phyloP scores from a whole-genome alignment of 768 basidiomycete species.

The Hericium coralloides region DNA sequence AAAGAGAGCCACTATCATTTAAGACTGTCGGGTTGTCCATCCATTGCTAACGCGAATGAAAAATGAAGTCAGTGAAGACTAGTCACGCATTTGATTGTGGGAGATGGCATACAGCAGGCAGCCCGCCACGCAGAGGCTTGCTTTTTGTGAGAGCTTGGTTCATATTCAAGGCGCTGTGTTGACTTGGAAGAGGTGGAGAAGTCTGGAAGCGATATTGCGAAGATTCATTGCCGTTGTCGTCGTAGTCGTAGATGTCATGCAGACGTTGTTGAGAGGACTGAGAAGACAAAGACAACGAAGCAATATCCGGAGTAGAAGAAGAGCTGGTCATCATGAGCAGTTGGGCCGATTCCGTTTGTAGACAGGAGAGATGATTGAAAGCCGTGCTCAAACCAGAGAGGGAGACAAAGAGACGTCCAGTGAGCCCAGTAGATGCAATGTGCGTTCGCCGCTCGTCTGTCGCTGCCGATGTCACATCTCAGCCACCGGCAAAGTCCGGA shows the following conservation, averaged over 20 bases:
- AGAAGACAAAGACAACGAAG: slow-evolving; percentile 63
- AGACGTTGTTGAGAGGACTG: slow-evolving; percentile 63
- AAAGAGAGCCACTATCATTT: slow-evolving; percentile 72
- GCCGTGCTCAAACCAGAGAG: no score
- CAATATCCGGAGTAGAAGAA: slow-evolving; percentile 65
- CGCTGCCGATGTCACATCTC: no score
- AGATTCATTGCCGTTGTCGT: slow-evolving; percentile 47
- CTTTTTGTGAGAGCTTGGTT: slow-evolving; percentile 66
- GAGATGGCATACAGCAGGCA: slow-evolving; percentile 54
- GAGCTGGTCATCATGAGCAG: slow-evolving; percentile 60
- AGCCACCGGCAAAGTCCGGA: no score
- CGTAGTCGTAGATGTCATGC: slow-evolving; percentile 83
- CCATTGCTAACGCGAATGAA: slow-evolving; percentile 59
- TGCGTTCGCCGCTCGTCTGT: no score
- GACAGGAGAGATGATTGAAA: neutral
- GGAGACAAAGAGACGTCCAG: no score
- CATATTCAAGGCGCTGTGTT: slow-evolving; percentile 43
- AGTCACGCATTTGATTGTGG: slow-evolving; percentile 9
- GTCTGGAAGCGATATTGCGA: slow-evolving; percentile 66
- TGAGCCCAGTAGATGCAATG: no score
- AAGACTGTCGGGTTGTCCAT: slow-evolving; percentile 47
- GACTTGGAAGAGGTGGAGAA: slow-evolving; percentile 43
- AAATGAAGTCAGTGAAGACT: slow-evolving; percentile 12
- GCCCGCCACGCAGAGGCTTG: slow-evolving; percentile 58
- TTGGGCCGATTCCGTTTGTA: slow-evolving; percentile 1